These are phyloP conservation scores for Penstemon davidsonii DNA, from an alignment of 257 asterid species.

Conservation along the genomic window DNA sequence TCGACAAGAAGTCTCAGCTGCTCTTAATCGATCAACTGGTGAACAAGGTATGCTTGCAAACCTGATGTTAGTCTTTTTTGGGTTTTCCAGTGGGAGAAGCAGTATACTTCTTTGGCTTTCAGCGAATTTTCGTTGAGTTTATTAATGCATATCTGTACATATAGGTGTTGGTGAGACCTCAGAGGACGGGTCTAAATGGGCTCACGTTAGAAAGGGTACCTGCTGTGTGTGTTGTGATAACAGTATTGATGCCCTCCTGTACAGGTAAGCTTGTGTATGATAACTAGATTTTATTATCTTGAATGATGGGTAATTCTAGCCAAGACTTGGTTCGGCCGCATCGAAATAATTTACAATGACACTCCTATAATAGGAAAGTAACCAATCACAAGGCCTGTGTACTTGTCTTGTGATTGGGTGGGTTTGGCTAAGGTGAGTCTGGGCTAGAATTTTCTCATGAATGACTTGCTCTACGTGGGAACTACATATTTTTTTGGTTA, in stretches of 20 bases:
- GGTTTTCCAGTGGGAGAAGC: not conserved
- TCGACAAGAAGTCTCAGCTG: conserved; percentile 95
- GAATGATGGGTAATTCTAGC: not conserved
- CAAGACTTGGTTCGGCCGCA: no score
- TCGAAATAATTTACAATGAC: no score
- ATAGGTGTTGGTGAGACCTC: conserved; percentile 73
- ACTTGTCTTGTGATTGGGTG: no score
- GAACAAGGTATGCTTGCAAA: conserved; percentile 61
- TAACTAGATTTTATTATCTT: not conserved
- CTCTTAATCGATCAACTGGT: conserved; percentile 74
- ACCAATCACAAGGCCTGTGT: no score
- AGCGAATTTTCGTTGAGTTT: conserved; percentile 1
- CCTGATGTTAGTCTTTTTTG: not conserved
- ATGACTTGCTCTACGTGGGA: not conserved
- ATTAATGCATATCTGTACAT: conserved; percentile 1
- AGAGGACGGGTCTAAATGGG: conserved; percentile 81
- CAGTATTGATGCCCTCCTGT: conserved; percentile 86
- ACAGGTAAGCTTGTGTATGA: conserved; percentile 54
- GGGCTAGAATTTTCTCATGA: not conserved
- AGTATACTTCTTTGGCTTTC: conserved; percentile 4
- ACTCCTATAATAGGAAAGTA: not conserved
- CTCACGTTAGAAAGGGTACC: conserved; percentile 84
- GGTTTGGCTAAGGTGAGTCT: no score
- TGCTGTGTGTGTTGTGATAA: conserved; percentile 94
- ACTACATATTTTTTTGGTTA: not conserved